These are phyloP conservation scores for Kazachstania sp. DNA, from an alignment of 1,139 yeast genomes.

Conservation along the genomic window DNA sequence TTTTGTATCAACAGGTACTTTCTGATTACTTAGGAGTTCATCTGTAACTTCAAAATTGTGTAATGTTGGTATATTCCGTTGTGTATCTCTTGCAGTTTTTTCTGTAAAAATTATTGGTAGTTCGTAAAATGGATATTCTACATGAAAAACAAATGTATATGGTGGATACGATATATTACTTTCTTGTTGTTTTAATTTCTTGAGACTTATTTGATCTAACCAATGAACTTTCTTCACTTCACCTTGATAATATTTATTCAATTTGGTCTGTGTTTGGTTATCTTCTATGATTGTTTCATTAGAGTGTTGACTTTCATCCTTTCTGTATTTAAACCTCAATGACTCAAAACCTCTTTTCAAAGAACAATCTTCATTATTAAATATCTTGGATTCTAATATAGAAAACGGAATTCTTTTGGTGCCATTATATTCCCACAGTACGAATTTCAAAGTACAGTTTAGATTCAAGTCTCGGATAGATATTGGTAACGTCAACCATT, in stretches of 20 bases:
- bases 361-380: constrained; percentile 42
- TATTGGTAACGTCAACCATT: constrained; percentile 64
- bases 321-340: constrained; percentile 33
- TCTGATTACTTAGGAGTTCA: constrained; percentile 24
- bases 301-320: constrained; percentile 6
- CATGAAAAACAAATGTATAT: constrained; percentile 40
- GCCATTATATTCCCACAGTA: constrained; percentile 59
- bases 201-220: constrained; percentile 64
- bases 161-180: constrained; percentile 25
- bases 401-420: constrained; percentile 47
- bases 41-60: constrained; percentile 24
- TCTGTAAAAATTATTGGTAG: constrained; percentile 78
- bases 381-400: constrained; percentile 50
- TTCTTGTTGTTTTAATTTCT: constrained; percentile 44
- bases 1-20: constrained; percentile 21
- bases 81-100: constrained; percentile 32
- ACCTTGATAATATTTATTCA: constrained; percentile 62
- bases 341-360: constrained; percentile 53
- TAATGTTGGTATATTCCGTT: constrained; percentile 30
- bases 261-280: constrained; percentile 42
- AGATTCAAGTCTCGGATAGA: constrained; percentile 59
- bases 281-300: constrained; percentile 28
- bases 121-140: constrained; percentile 73
- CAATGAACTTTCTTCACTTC: constrained; percentile 57
- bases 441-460: constrained; percentile 50